A percentile compares a stretch with the other conserved stretches of the same genome.
phyloP scores from a whole-genome alignment of 768 basidiomycete genomes.

The Candolleomyces eurysporus region DNA sequence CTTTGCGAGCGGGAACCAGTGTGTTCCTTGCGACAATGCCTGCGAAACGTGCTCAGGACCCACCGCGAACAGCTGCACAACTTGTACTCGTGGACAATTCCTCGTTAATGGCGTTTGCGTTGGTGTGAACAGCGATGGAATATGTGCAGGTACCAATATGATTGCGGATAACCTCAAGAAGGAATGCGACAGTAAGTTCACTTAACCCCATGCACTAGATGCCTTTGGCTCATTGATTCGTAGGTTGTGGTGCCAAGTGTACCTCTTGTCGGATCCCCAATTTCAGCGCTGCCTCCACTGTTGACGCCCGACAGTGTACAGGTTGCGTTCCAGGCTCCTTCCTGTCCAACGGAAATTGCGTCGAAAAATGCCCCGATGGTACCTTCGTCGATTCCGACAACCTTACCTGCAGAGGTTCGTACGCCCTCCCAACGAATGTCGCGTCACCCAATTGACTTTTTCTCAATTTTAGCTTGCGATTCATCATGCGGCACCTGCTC shows the following conservation, averaged over 20 bases:
- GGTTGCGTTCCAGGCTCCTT: constrained; percentile 77
- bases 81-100: constrained; percentile 63
- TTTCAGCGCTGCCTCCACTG: constrained; percentile 67
- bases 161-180: constrained; percentile 80
- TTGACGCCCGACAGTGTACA: constrained; percentile 68
- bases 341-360: constrained; percentile 67
- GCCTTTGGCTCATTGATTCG: constrained; percentile 8
- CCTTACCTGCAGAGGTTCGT: neutral
- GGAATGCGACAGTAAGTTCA: constrained; percentile 76
- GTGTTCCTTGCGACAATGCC: constrained; percentile 57
- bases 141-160: constrained; percentile 68
- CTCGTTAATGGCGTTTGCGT: constrained; percentile 73
- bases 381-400: constrained; percentile 65
- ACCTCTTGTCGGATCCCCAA: constrained; percentile 72
- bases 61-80: constrained; percentile 67
- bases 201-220: neutral
- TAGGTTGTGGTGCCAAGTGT: constrained; percentile 83
- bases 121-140: constrained; percentile 58
- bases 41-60: constrained; percentile 72
- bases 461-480: constrained; percentile 32
- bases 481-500: constrained; percentile 68
- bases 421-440: too few relatives aligned
- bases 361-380: constrained; percentile 68
- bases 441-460: neutral
- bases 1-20: constrained; percentile 54